phyloP scores from a whole-genome alignment of 768 basidiomycete genomes.

The Dendrothele bispora region DNA sequence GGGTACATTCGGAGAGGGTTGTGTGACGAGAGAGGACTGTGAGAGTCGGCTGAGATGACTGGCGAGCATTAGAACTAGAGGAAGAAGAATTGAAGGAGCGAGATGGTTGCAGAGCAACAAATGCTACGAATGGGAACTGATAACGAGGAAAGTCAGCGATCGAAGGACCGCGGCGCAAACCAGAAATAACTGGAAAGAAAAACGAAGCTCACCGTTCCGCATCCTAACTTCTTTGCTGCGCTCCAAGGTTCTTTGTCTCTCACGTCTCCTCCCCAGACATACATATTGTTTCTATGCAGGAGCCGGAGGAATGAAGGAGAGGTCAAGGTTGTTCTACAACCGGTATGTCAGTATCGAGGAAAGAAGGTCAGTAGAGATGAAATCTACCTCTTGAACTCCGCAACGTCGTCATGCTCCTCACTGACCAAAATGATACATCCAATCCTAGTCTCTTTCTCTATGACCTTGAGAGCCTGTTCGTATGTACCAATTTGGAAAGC shows the following conservation, averaged over 20 bases:
- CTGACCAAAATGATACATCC: constrained; percentile 83
- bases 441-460: constrained; percentile 71
- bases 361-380: constrained; percentile 2
- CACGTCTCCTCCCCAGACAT: constrained; percentile 94
- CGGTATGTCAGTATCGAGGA: too few relatives aligned
- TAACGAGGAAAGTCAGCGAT: too few relatives aligned
- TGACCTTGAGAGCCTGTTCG: constrained; percentile 70
- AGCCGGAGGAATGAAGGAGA: constrained; percentile 68
- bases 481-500: constrained; percentile 83
- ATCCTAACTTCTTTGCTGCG: constrained; percentile 74
- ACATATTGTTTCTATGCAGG: constrained; percentile 66
- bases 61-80: constrained; percentile 28
- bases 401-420: constrained; percentile 87
- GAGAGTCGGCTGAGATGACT: constrained; percentile 49
- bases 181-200: too few relatives aligned
- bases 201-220: constrained; percentile 91
- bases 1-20: constrained; percentile 57
- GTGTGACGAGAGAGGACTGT: constrained; percentile 87
- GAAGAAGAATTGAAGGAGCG: constrained; percentile 41
- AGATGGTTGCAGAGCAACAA: constrained; percentile 82
- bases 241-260: constrained; percentile 78
- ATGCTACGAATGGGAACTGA: constrained; percentile 93
- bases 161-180: too few relatives aligned
- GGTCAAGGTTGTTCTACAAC: constrained; percentile 66
- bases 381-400: constrained; percentile 84